Percentiles rank a stretch among this genome's conserved stretches.
These are phyloP conservation scores for Nevesoporus exiguus DNA, from an alignment of 768 basidiomycete species.

Conservation along the genomic window DNA sequence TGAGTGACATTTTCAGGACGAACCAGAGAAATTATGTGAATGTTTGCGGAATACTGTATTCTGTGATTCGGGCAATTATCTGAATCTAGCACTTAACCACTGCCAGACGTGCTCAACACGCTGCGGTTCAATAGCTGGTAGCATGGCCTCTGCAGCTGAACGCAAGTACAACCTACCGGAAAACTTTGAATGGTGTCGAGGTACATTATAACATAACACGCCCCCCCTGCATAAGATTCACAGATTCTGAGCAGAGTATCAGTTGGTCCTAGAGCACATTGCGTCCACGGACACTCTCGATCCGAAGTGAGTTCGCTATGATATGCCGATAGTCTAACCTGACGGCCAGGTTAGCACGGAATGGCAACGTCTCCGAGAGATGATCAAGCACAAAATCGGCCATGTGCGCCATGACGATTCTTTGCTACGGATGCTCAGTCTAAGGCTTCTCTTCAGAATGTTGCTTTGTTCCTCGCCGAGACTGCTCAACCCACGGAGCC, in stretches of 20 bases:
- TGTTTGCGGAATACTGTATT: too few relatives aligned
- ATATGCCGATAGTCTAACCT: slow-evolving; percentile 10
- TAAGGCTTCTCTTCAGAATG: slow-evolving; percentile 39
- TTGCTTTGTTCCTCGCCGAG: slow-evolving; percentile 43
- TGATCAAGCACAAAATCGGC: slow-evolving; percentile 68
- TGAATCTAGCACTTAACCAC: neutral
- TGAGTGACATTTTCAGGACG: too few relatives aligned
- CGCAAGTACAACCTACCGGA: slow-evolving; percentile 11
- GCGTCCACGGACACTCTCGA: slow-evolving; percentile 63
- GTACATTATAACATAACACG: slow-evolving; percentile 33
- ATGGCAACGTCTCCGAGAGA: slow-evolving; percentile 67
- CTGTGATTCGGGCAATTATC: neutral
- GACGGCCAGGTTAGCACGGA: slow-evolving; percentile 46
- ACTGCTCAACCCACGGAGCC: slow-evolving; percentile 38
- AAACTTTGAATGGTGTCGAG: slow-evolving; percentile 50
- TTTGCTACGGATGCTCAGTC: neutral
- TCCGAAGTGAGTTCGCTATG: slow-evolving; percentile 36
- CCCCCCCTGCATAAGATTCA: neutral
- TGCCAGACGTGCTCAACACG: neutral
- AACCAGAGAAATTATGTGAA: too few relatives aligned
- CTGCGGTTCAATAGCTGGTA: neutral
- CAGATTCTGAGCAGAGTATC: slow-evolving; percentile 46
- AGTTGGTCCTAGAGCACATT: slow-evolving; percentile 54
- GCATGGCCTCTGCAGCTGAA: slow-evolving; percentile 21
- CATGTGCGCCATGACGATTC: slow-evolving; percentile 43